Percentiles rank a stretch among this genome's conserved stretches.
These are phyloP conservation scores for Fraxinus americana DNA, from an alignment of 257 asterid species.

Conservation along the genomic window DNA sequence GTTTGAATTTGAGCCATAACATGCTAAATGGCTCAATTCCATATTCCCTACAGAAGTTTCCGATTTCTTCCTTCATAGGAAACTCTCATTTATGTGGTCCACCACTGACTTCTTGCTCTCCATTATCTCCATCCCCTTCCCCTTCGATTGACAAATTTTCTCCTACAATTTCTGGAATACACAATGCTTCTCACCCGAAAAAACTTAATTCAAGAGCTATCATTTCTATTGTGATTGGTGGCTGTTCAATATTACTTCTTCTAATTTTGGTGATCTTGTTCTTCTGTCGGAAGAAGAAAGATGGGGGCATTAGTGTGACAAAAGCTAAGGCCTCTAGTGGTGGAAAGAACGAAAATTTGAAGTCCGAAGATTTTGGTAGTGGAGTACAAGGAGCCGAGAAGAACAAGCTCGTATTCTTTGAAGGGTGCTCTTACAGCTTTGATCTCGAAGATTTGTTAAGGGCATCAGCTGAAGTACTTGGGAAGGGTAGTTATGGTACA, in stretches of 20 bases:
- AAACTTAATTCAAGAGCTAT: slow-evolving; percentile 47
- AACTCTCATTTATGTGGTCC: slow-evolving; percentile 66
- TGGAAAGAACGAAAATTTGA: slow-evolving; percentile 60
- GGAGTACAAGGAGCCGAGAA: slow-evolving; percentile 90
- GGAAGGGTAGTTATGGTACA: slow-evolving; percentile 88
- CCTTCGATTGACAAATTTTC: slow-evolving; percentile 30
- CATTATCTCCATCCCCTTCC: slow-evolving; percentile 45
- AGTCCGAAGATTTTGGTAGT: slow-evolving; percentile 88
- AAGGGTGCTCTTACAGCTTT: slow-evolving; percentile 67
- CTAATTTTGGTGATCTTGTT: slow-evolving; percentile 33
- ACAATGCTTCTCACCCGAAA: slow-evolving; percentile 22
- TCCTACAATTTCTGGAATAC: slow-evolving; percentile 21
- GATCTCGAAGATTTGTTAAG: slow-evolving; percentile 90
- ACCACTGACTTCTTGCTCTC: slow-evolving; percentile 52
- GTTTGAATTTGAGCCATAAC: slow-evolving; percentile 71
- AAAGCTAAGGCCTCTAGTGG: slow-evolving; percentile 55
- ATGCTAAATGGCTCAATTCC: slow-evolving; percentile 69
- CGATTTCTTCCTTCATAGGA: slow-evolving; percentile 66
- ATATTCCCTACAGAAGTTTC: slow-evolving; percentile 57
- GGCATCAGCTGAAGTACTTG: slow-evolving; percentile 97
- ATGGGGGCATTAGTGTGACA: slow-evolving; percentile 36
- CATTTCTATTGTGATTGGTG: slow-evolving; percentile 53
- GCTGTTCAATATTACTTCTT: slow-evolving; percentile 38
- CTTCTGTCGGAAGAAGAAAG: slow-evolving; percentile 59
- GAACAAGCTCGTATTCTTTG: slow-evolving; percentile 75